Conservation (phyloP, 2,329 filamentous ascomycete genomes). For the Neonectria punicea region DNA sequence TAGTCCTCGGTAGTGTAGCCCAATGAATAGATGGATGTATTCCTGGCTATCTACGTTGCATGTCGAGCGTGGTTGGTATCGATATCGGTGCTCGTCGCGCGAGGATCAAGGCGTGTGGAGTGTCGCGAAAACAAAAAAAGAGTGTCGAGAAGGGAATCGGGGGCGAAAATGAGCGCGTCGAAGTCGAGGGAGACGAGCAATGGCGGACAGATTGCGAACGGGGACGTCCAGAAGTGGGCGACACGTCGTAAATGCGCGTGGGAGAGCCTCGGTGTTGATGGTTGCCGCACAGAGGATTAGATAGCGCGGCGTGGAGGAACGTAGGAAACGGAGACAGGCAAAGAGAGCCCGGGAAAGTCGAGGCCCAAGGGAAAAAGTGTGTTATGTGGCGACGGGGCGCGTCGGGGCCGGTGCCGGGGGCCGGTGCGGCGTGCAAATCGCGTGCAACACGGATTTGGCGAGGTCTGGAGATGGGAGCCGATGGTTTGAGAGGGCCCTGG, state of each 20-base stretch:
- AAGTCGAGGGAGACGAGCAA: slow-evolving; percentile 22
- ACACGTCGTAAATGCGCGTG: slow-evolving; percentile 46
- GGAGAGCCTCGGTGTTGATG: slow-evolving; percentile 35
- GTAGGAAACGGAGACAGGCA: slow-evolving; percentile 35
- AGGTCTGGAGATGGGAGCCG: slow-evolving; percentile 66
- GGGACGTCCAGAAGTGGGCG: slow-evolving; percentile 37
- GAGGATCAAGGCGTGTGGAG: slow-evolving; percentile 25
- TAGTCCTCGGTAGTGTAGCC: slow-evolving; percentile 37
- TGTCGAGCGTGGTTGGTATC: slow-evolving; percentile 47
- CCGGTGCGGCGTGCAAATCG: slow-evolving; percentile 61
- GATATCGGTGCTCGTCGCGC: slow-evolving; percentile 38
- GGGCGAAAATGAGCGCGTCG: slow-evolving; percentile 35
- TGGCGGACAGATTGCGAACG: slow-evolving; percentile 28
- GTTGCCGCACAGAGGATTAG: slow-evolving; percentile 33
- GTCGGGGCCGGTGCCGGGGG: slow-evolving; percentile 54
- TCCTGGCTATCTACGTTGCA: slow-evolving; percentile 49
- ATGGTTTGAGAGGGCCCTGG: slow-evolving; percentile 69
- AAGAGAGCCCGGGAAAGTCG: slow-evolving; percentile 37
- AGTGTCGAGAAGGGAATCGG: slow-evolving; percentile 42
- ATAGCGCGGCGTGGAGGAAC: slow-evolving; percentile 39
- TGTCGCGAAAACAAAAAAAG: slow-evolving; percentile 44
- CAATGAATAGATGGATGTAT: slow-evolving; percentile 38
- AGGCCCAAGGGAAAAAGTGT: slow-evolving; percentile 55
- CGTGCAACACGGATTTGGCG: slow-evolving; percentile 64
- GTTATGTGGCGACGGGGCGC: slow-evolving; percentile 53